These are phyloP conservation scores for Thelonectria rubi DNA, from an alignment of 2,329 filamentous ascomycete species.

Conservation along the genomic window DNA sequence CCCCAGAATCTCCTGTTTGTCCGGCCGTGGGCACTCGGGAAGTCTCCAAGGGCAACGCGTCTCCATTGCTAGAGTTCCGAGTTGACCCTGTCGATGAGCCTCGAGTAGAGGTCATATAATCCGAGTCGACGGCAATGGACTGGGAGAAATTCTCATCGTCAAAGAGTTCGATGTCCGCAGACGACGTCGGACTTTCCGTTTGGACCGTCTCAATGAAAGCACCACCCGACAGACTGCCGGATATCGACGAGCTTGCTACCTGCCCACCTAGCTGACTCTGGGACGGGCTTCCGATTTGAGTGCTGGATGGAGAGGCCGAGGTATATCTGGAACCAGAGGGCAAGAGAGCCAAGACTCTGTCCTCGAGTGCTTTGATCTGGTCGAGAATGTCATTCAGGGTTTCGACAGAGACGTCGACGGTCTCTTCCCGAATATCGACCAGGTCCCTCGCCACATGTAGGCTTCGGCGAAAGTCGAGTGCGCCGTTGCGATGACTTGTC, in stretches of 20 bases:
- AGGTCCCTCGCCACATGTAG: conserved; percentile 34
- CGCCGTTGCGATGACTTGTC: conserved; percentile 21
- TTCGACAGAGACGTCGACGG: conserved; percentile 39
- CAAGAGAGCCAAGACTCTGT: conserved; percentile 42
- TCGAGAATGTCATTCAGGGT: conserved; percentile 41
- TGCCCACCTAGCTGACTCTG: not conserved
- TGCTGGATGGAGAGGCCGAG: not conserved
- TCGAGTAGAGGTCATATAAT: not conserved
- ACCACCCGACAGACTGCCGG: conserved; percentile 2
- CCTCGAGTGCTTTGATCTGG: conserved; percentile 42
- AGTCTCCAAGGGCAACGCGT: not conserved
- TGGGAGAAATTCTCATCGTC: not conserved
- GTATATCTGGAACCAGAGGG: conserved; percentile 25
- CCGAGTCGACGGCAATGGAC: not conserved
- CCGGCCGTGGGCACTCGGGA: not conserved
- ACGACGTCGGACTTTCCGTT: not conserved
- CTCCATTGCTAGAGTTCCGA: not conserved
- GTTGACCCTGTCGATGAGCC: not conserved
- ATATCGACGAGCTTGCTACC: conserved; percentile 6
- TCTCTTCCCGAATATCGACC: conserved; percentile 38
- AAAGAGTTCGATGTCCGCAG: not conserved
- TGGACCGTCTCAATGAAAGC: not conserved
- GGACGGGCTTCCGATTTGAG: not conserved
- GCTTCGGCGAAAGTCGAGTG: conserved; percentile 26
- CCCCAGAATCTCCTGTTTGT: not conserved